A percentile compares a stretch with the other conserved stretches of the same genome.
These are phyloP conservation scores for Jackrogersella multiformis DNA, from an alignment of 495 filamentous ascomycete species.

Conservation along the genomic window DNA sequence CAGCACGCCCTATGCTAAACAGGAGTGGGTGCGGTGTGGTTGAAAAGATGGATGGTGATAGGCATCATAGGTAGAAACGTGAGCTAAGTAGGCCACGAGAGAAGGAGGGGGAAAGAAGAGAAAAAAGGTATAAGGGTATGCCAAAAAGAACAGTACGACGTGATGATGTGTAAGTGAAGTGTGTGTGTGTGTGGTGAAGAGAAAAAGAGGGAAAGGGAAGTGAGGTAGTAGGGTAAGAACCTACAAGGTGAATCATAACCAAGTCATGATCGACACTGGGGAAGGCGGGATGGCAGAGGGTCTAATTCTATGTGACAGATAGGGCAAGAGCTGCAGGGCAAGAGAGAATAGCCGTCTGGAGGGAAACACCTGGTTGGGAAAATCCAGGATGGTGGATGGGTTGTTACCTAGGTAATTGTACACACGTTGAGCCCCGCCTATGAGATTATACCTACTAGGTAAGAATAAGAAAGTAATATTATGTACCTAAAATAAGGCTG, in stretches of 20 bases:
- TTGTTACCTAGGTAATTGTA: slow-evolving; percentile 13
- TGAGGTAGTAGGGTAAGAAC: slow-evolving; percentile 9
- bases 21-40: slow-evolving; percentile 19
- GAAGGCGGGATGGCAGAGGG: slow-evolving; percentile 1
- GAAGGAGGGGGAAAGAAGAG: no score
- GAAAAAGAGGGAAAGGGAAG: slow-evolving; percentile 14
- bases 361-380: slow-evolving; percentile 32
- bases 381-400: slow-evolving; percentile 22
- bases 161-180: slow-evolving; percentile 4
- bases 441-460: slow-evolving; percentile 2
- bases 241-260: slow-evolving; percentile 43
- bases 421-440: slow-evolving; percentile 34
- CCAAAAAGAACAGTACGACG: slow-evolving; percentile 24
- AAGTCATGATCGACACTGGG: slow-evolving; percentile 32
- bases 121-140: neutral
- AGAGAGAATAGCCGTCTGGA: slow-evolving; percentile 15
- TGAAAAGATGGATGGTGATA: slow-evolving; percentile 8
- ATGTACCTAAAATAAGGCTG: slow-evolving; percentile 19
- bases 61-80: slow-evolving; percentile 26
- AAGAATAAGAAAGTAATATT: slow-evolving; percentile 14
- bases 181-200: neutral
- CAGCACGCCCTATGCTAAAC: slow-evolving; percentile 21
- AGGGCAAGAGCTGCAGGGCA: neutral
- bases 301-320: slow-evolving; percentile 24
- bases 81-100: slow-evolving; percentile 3